Conservation (phyloP, 1,284 basidiomycete genomes). For the Clitocybe nebularis region DNA sequence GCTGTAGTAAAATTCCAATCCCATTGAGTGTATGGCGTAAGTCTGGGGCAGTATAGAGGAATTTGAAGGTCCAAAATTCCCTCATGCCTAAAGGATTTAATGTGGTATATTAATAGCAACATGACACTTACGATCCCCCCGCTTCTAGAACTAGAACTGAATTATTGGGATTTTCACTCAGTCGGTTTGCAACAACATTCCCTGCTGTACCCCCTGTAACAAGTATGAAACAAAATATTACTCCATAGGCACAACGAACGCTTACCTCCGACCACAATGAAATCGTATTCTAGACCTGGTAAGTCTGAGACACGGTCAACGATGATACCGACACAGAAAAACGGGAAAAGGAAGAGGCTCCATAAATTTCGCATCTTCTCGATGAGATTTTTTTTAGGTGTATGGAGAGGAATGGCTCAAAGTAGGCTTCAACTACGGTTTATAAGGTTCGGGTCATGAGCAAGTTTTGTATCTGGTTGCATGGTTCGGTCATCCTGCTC, state of each 20-base stretch:
- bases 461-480: too few species aligned
- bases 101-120: background rate
- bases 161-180: conserved; percentile 22
- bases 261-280: conserved; percentile 24
- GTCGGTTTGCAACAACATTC: conserved; percentile 24
- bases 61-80: conserved; percentile 15
- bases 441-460: too few species aligned
- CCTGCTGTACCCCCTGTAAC: conserved; percentile 23
- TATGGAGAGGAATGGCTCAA: too few species aligned
- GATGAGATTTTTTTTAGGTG: background rate
- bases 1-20: conserved; percentile 32
- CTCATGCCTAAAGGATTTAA: conserved; percentile 16
- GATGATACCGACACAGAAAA: conserved; percentile 3
- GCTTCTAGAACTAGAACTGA: conserved; percentile 27
- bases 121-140: conserved; percentile 20
- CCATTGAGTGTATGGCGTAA: conserved; percentile 16
- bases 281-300: conserved; percentile 18
- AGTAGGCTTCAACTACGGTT: too few species aligned
- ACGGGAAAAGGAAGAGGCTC: background rate
- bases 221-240: background rate
- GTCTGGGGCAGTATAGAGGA: conserved; percentile 17
- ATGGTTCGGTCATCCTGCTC: too few species aligned
- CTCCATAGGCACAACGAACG: background rate
- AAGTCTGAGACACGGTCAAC: conserved; percentile 8
- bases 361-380: conserved; percentile 1